A percentile compares a stretch with the other conserved stretches of the same genome.
Conservation (phyloP, 2,329 filamentous ascomycete species). For the Colletotrichum sp. region DNA sequence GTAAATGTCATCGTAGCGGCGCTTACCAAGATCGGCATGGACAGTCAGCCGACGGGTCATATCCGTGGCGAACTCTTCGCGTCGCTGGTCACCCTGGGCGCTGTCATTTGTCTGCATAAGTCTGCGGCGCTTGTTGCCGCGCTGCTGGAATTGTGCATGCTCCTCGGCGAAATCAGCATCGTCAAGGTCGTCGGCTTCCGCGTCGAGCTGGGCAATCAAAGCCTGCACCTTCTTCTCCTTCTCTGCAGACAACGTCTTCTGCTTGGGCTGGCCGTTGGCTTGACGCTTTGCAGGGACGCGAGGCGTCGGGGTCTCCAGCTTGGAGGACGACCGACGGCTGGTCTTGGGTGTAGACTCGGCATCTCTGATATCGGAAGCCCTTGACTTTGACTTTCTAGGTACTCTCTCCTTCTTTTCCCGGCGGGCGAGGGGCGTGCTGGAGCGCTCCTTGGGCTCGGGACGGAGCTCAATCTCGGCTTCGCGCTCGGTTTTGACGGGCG, state of each 20-base stretch:
- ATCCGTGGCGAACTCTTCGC: conserved; percentile 62
- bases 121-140: conserved; percentile 69
- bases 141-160: conserved; percentile 56
- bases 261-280: conserved; percentile 62
- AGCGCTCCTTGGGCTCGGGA: conserved; percentile 20
- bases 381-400: conserved; percentile 50
- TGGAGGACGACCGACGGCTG: conserved; percentile 55
- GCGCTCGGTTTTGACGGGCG: conserved; percentile 38
- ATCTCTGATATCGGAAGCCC: conserved; percentile 57
- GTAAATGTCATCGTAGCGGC: conserved; percentile 77
- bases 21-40: conserved; percentile 74
- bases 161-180: conserved; percentile 49
- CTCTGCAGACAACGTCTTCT: conserved; percentile 56
- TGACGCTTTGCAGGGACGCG: conserved; percentile 63
- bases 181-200: conserved; percentile 51
- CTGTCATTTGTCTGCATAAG: conserved; percentile 69
- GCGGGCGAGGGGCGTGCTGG: conserved; percentile 11
- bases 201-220: conserved; percentile 51
- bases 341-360: conserved; percentile 52
- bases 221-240: conserved; percentile 75
- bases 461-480: conserved; percentile 21
- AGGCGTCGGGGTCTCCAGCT: conserved; percentile 51
- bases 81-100: conserved; percentile 67
- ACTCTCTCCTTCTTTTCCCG: conserved; percentile 29
- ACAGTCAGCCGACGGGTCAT: conserved; percentile 67